Base-by-base conservation (phyloP, 1,139 yeast genomes). In the Saccharomyces hybrid region DNA sequence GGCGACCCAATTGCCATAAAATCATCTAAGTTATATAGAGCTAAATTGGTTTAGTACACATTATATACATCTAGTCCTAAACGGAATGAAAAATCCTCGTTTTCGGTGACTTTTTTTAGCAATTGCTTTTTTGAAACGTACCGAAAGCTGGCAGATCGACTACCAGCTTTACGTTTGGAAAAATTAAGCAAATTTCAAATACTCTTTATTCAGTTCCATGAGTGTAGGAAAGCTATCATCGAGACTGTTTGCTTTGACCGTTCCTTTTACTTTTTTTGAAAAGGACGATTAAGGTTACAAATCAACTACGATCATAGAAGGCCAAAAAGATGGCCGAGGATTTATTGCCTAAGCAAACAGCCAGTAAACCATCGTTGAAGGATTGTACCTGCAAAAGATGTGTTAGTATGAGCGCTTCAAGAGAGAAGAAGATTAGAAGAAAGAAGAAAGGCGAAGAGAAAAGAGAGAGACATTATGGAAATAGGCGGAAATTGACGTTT, bases 401-500 rank as follows among this genome's bases (percentile, higher is more conserved):
- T 61, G 61, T 34, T 51, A 38, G 19, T 19, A 7, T 38, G 44
- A 19, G 44, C 12, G 12, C n/a, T 38, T 38, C 44, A 16, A 38
- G 19, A 38, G 44, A 38, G 4, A 38, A 38, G 24, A 38, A 38
- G 44, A 38, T 38, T 9, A 19, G 44, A 38, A 38, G 44, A 38
- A 38, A 38, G 44, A 38, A 38, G 55, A 57, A 29, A 12, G 12
- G n/a, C 12, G 14, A 29, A 21, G 47, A 31, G 42, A 48, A 19
- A 27, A 28, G 42, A 27, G 48, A 46, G 26, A 46, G 48, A 12
- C 31, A 46, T 26, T 46, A 27, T 11, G 48, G 54, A n/a, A 49
- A 44, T 26, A 47, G 54, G 19, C 48, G 51, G 21, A 34, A 47
- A 12, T 27, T 42, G 4, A 27, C 42, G 16, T 48, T 48, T 12